Evolutionary conservation across 2,329 filamentous ascomycete species (phyloP), one percentile per base, ranked within the genome.

Genomic region (Colletotrichum costaricense): DNA sequence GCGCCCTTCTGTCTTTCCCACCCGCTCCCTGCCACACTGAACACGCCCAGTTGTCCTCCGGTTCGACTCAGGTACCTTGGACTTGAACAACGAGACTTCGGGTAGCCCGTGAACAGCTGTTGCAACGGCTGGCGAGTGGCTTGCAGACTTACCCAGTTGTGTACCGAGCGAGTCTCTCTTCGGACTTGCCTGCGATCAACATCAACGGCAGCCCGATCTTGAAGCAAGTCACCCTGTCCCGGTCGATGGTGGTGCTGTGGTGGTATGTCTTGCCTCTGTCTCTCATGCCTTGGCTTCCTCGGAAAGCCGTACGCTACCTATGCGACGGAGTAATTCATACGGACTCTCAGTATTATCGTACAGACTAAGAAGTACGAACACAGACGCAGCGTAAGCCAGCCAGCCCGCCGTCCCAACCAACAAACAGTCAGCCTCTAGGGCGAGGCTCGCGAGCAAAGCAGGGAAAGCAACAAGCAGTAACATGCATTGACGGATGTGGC

Each of bases 401-500:
- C 11, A 22, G 30, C 57, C 12, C 14, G 33, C 14, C 11, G 57
- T 12, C 57, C 33, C 33, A n/a, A 35, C 33, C 22, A 60, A 42
- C 22, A 26, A 42, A 19, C 14, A 38, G 26, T 8, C n/a, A 8
- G 58, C 19, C 26, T 6, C 24, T 38, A 49, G 9, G n/a, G 24
- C 38, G 22, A 24, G 33, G 22, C 57, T 42, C 11, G 62, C 62
- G 28, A 33, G 46, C 28, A 26, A 55, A 56, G 33, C 54, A 69
- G 35, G 38, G 22, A 26, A 30, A 28, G 49, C 66, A 30, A 69
- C 69, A 63, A 22, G 33, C 24, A 65, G 30, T 56, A 30, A 52
- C 56, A 63, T 67, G 63, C 69, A 66, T 68, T 38, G 58, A 49
- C 38, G 42, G 60, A 57, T 63, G 52, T 63, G 65, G 49, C 66